Evolutionary conservation across 345 rosid genomes (phyloP).

Genomic region (Conringia planisiliqua): DNA sequence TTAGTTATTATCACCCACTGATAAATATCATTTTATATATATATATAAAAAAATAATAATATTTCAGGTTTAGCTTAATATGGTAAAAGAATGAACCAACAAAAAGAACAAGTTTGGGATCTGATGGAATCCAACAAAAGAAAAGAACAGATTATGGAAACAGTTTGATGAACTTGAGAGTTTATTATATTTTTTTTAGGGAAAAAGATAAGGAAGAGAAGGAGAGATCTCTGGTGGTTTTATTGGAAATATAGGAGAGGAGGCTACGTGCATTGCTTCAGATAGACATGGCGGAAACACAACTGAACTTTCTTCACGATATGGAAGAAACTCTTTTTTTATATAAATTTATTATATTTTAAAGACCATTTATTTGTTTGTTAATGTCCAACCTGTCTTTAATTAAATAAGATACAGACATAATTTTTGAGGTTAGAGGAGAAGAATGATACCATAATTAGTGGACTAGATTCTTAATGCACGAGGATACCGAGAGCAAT

Average conservation of each 20-base stretch:
- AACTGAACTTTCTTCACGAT: conserved; percentile 10
- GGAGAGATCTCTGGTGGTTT: not conserved
- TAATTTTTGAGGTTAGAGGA: conserved; percentile 29
- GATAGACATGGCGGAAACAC: conserved; percentile 24
- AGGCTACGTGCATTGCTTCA: conserved; percentile 31
- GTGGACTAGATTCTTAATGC: conserved; percentile 27
- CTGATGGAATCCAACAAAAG: not conserved
- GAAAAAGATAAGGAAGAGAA: not conserved
- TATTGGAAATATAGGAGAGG: not conserved
- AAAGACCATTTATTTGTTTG: not conserved
- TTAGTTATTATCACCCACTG: not conserved
- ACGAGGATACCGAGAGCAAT: conserved; percentile 6
- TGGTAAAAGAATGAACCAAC: not conserved
- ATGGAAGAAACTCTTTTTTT: not conserved
- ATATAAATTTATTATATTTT: not conserved
- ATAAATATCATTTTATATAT: too few relatives aligned
- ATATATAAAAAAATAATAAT: too few relatives aligned
- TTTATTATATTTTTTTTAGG: not conserved
- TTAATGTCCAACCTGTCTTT: conserved; percentile 25
- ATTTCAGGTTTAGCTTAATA: not conserved
- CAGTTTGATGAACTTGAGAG: not conserved
- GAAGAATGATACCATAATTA: conserved; percentile 29
- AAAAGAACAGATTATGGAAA: not conserved
- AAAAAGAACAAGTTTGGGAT: not conserved
- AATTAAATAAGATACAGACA: conserved; percentile 17